Evolutionary conservation across 495 filamentous ascomycete species (phyloP), one percentile per base, ranked within the genome.

Genomic region (Terfezia boudieri): DNA sequence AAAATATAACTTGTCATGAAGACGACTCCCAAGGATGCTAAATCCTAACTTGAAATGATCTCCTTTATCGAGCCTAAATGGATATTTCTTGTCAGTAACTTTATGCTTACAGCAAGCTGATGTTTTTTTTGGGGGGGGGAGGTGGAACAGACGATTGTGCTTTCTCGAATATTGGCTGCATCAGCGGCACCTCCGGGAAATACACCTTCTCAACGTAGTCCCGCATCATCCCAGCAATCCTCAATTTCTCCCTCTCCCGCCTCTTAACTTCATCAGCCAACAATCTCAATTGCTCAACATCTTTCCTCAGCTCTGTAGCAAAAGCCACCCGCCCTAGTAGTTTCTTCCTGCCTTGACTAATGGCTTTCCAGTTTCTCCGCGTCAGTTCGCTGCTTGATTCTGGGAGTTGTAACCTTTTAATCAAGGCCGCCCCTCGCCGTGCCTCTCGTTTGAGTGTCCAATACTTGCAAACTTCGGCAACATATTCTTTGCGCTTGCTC

Each of bases 381-480:
- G 87, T 92, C 59, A 99, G 82, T 68, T 99, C 92, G 81, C 94
- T 90, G 0, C 85, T 90, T 22, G 57, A 57, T 36, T 62, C 61
- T 0, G 84, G 82, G 63, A 94, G 89, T 63, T 98, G 90, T 9
- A 96, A 72, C 38, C 90, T 79, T 69, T 94, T 94, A 51, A 99
- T 73, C 46, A 96, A 71, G 16, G 89, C 84, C 14, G 90, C 90
- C 36, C 90, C 90, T 57, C 90, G 75, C 37, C 90, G 75, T 46
- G 89, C 84, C 67, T 99, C 90, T 38, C 90, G 76, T 67, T 99
- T 99, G 53, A 96, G 70, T 0, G 90, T 96, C 90, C 90, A 99
- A 67, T 95, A 99, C 58, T 84, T 85, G 70, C 88, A 95, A 2
- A 82, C 83, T 63, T 95, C 87, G 36, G 83, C 83, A 1, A 86